phyloP scores from a whole-genome alignment of 2,329 filamentous ascomycete species.

The Aspergillus sp. region DNA sequence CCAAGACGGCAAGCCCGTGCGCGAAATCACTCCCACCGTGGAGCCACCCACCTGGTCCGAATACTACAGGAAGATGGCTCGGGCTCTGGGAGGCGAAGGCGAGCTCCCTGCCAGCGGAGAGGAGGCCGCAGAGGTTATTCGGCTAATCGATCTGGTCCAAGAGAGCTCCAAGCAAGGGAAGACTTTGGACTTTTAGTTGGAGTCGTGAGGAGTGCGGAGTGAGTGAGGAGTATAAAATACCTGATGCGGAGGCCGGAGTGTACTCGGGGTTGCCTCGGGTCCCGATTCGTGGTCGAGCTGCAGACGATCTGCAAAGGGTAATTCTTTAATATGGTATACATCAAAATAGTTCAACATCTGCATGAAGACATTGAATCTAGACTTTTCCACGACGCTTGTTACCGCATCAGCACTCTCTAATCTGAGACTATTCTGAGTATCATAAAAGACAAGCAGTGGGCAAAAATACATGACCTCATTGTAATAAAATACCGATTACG shows the following conservation, averaged over 20 bases:
- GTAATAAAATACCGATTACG: conserved; percentile 7
- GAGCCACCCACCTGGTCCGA: conserved; percentile 67
- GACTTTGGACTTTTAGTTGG: conserved; percentile 42
- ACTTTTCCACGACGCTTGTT: too few relatives aligned
- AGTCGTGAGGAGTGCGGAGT: background rate
- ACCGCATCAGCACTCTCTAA: too few relatives aligned
- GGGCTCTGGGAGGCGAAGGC: conserved; percentile 53
- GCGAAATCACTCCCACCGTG: conserved; percentile 57
- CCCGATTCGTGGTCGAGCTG: too few relatives aligned
- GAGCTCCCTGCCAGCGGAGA: conserved; percentile 55
- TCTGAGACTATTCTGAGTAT: too few relatives aligned
- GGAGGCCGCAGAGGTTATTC: conserved; percentile 55
- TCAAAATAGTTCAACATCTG: too few relatives aligned
- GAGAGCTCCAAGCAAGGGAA: conserved; percentile 54
- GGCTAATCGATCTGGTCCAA: conserved; percentile 56
- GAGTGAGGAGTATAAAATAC: background rate
- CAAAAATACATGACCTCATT: conserved; percentile 16
- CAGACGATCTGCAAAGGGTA: too few relatives aligned
- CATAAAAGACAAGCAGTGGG: too few relatives aligned
- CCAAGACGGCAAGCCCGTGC: conserved; percentile 52
- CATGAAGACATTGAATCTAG: too few relatives aligned
- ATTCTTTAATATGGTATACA: too few relatives aligned
- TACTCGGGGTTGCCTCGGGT: background rate
- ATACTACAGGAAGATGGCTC: conserved; percentile 61
- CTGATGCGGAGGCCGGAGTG: background rate